Percentiles rank a stretch among this genome's conserved stretches.
Evolutionary conservation across 2,329 filamentous ascomycete species (phyloP).

Genomic region (Venturia aucupariae): DNA sequence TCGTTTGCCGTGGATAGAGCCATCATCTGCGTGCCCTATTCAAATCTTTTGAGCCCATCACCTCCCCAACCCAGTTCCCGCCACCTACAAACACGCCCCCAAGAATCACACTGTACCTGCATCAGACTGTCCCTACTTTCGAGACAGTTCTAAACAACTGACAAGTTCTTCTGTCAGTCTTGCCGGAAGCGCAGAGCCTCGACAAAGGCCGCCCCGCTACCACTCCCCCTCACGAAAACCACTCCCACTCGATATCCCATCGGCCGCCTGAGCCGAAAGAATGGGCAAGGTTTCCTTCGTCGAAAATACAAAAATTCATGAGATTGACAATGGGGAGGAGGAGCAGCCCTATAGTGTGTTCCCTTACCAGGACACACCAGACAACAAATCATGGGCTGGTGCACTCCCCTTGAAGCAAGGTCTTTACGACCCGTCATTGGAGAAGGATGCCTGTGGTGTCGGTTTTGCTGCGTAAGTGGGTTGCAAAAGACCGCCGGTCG

Average conservation of each 20-base stretch:
- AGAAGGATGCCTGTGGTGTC: conserved; percentile 99
- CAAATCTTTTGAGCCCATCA: neutral
- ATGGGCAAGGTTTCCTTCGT: conserved; percentile 45
- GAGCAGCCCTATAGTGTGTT: conserved; percentile 50
- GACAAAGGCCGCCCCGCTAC: neutral
- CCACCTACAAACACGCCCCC: neutral
- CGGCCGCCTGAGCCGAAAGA: conserved; percentile 43
- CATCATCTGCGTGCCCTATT: neutral
- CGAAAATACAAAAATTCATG: conserved; percentile 40
- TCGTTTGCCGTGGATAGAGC: neutral
- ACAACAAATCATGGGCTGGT: conserved; percentile 90
- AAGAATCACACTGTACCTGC: neutral
- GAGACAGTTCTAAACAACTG: neutral
- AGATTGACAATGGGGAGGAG: conserved; percentile 46
- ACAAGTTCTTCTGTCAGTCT: neutral
- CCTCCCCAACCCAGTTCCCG: neutral
- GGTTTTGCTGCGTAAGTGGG: conserved; percentile 85
- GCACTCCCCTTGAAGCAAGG: conserved; percentile 96
- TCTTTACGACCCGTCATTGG: conserved; percentile 89
- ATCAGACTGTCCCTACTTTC: neutral
- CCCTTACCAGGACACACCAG: conserved; percentile 68
- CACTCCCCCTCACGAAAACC: neutral
- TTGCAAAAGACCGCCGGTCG: neutral
- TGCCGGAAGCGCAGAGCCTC: neutral
- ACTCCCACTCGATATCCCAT: conserved; percentile 17